A percentile compares a stretch with the other conserved stretches of the same genome.
phyloP scores from a whole-genome alignment of 2,329 filamentous ascomycete species.

The Microdochium trichocladiopsis region DNA sequence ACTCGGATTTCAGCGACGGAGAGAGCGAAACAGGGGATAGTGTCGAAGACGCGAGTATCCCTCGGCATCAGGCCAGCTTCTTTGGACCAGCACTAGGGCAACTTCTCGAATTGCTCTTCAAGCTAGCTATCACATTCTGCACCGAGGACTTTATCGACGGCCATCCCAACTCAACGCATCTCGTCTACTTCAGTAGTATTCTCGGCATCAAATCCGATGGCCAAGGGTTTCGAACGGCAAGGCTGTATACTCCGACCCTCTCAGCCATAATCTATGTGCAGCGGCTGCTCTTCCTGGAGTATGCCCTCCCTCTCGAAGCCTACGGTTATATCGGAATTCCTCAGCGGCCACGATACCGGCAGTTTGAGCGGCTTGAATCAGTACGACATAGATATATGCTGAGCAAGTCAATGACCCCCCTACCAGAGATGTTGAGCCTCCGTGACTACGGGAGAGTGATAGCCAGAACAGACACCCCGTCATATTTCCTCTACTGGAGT shows the following conservation, averaged over 20 bases:
- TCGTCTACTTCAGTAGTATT: background rate
- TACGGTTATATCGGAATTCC: too few species aligned
- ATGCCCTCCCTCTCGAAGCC: too few species aligned
- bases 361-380: background rate
- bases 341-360: too few species aligned
- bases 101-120: too few species aligned
- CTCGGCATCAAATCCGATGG: background rate
- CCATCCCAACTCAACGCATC: background rate
- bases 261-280: too few species aligned
- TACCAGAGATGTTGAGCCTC: background rate
- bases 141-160: background rate
- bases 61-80: background rate
- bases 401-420: background rate
- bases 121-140: background rate
- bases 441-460: background rate
- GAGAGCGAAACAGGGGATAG: too few species aligned
- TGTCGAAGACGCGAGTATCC: background rate
- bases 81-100: background rate
- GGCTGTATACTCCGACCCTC: too few species aligned
- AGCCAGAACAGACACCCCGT: too few species aligned
- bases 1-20: too few species aligned
- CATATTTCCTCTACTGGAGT: too few species aligned
- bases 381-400: background rate
- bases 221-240: too few species aligned
- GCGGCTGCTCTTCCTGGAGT: too few species aligned